Evolutionary conservation across 345 rosid species (phyloP), one percentile per base, ranked within the genome.

Genomic region (Linum lewisii): DNA sequence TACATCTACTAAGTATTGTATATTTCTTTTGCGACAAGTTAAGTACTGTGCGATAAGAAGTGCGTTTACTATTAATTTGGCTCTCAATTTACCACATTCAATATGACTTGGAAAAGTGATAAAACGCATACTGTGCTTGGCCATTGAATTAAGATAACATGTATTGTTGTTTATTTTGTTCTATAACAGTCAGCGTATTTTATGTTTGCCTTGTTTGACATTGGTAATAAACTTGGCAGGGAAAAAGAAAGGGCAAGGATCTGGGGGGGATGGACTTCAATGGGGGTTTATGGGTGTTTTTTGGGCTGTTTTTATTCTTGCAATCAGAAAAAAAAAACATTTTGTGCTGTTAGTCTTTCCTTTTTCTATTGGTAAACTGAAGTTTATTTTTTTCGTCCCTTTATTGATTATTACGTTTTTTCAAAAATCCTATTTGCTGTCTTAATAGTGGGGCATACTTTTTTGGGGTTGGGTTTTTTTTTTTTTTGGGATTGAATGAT

Each of bases 271-370:
- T 72, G 59, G 83, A 80, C 10, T 34, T 34, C 38, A 34, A 34
- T 69, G 80, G 73, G 21, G 34, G 59, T n/a, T n/a, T 71, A 85
- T 79, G 66, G 68, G 65, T 68, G 77, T 76, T 62, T 69, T 80
- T 65, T 79, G 83, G 60, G 95, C 85, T 75, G 87, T 91, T 59
- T 86, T 88, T 67, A 76, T 74, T 63, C 77, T 92, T 67, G 83
- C 94, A 42, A 58, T 83, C 66, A 71, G 69, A n/a, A n/a, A n/a
- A 57, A 77, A 79, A 49, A 76, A 82, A 69, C 66, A 26, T 71
- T 75, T 73, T 59, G 60, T 80, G 52, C 71, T 97, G 98, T 92
- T 68, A 23, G 61, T 52, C 45, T 50, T 44, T n/a, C n/a, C 23
- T 72, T 66, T 4, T 47, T 59, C 7, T 52, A 54, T 54, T 61